Conservation (phyloP, 148 eudicot species). For the Rhododendron ferrugineum region DNA sequence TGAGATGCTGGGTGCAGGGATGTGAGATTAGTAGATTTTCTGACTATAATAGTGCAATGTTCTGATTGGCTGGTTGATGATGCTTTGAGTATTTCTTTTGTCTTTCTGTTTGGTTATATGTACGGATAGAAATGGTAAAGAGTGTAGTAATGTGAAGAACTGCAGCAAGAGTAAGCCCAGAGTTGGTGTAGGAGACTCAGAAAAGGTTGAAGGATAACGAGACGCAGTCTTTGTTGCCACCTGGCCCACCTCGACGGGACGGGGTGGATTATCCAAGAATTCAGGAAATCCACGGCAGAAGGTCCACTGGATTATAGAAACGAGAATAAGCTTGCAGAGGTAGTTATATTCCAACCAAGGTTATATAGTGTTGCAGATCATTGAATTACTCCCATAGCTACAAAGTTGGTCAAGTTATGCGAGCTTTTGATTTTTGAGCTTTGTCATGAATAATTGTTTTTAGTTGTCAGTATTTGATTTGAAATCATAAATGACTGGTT, state of each 20-base stretch:
- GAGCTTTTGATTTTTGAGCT: background rate
- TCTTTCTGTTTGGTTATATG: background rate
- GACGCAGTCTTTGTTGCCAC: slow-evolving; percentile 35
- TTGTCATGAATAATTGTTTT: background rate
- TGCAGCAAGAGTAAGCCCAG: slow-evolving; percentile 28
- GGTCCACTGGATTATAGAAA: slow-evolving; percentile 82
- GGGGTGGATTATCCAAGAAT: slow-evolving; percentile 31
- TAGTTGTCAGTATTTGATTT: background rate
- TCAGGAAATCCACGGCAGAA: slow-evolving; percentile 45
- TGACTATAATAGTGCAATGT: too few relatives aligned
- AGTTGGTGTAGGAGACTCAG: slow-evolving; percentile 16
- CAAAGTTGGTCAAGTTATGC: background rate
- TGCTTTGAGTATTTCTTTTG: background rate
- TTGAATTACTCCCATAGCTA: background rate
- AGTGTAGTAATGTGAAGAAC: slow-evolving; percentile 7
- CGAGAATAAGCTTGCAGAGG: slow-evolving; percentile 76
- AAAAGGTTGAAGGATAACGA: slow-evolving; percentile 38
- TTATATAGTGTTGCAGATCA: background rate
- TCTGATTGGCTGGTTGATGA: background rate
- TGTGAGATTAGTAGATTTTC: too few relatives aligned
- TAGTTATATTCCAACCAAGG: slow-evolving; percentile 49
- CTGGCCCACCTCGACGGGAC: slow-evolving; percentile 14
- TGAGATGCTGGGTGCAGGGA: too few relatives aligned
- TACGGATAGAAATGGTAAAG: slow-evolving; percentile 15
- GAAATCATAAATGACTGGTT: background rate